Base-by-base conservation (phyloP, 1,284 basidiomycete genomes). In the Sporisorium iseilematis-ciliati region DNA sequence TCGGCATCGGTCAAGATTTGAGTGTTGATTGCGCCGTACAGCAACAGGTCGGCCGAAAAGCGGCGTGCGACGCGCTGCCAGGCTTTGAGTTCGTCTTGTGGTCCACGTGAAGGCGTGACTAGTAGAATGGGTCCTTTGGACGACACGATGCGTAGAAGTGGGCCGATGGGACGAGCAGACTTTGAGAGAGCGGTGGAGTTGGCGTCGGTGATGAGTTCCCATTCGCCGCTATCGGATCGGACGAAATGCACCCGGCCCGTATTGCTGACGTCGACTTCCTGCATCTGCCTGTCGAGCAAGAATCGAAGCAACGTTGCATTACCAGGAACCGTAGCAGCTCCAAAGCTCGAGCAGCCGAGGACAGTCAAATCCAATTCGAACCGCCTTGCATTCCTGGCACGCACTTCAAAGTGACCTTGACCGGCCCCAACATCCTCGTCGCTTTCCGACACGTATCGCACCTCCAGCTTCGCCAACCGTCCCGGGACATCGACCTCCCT, bases 401-500 rank as follows among this genome's bases (percentile, higher is more conserved):
- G 3, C 14, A 62, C 29, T 0, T 57, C 26, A 40, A 65, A 20
- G 11, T 42, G 26, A 10, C 21, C 35, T 4, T 25, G 38, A 10
- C 2, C 14, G 23, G 16, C 12, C 4, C 7, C 52, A 11, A 10
- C 53, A 6, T 53, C 25, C 7, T 35, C 11, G 12, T 20, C 33
- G 6, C 21, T 42, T 2, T 29, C 20, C 10, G 20, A 11, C 2
- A 29, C 54, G 41, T 65, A 64, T 2, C 29, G 49, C 26, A 79
- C 62, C 11, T 76, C 49, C 10, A 80, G 40, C 48, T 63, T 67
- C 1, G 67, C 70, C 6, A 79, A 43, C 8, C 77, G 64, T n/a
- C 92, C 92, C 31, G 91, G 91, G 23, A 88, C 82, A 1, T 75
- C 71, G 38, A 92, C 80, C 35, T 86, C 85, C 50, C 88, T 86